These are phyloP conservation scores for Hysterangium stoloniferum DNA, from an alignment of 768 basidiomycete genomes.

Conservation along the genomic window DNA sequence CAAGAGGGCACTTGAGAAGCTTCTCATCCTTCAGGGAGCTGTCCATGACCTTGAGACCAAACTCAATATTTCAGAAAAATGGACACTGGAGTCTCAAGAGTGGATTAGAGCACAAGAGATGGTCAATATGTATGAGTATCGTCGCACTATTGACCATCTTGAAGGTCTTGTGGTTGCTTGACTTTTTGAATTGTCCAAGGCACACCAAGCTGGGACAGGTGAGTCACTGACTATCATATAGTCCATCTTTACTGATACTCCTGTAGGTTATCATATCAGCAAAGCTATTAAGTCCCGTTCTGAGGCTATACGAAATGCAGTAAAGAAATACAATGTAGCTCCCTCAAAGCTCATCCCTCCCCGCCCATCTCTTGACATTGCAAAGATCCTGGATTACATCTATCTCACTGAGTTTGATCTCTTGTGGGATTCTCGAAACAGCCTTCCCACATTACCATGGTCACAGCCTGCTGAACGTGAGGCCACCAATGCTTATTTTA, in stretches of 20 bases:
- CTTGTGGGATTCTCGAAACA: slow-evolving; percentile 19
- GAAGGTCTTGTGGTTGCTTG: slow-evolving; percentile 16
- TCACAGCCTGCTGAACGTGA: slow-evolving; percentile 17
- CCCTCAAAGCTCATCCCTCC: slow-evolving; percentile 20
- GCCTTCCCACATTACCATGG: slow-evolving; percentile 23
- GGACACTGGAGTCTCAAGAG: background rate
- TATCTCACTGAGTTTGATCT: slow-evolving; percentile 27
- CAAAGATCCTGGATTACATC: slow-evolving; percentile 19
- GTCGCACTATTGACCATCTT: slow-evolving; percentile 15
- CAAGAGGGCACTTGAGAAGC: background rate
- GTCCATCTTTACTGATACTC: background rate
- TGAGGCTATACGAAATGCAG: slow-evolving; percentile 21
- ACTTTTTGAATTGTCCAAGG: slow-evolving; percentile 17
- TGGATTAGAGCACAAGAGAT: background rate
- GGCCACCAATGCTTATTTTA: slow-evolving; percentile 18
- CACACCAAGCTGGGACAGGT: slow-evolving; percentile 17
- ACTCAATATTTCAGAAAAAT: background rate
- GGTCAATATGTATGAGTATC: slow-evolving; percentile 11
- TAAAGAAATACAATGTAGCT: slow-evolving; percentile 24
- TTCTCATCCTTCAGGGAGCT: background rate
- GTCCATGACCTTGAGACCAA: background rate
- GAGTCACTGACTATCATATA: background rate
- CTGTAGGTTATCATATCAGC: slow-evolving; percentile 16
- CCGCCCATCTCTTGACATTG: slow-evolving; percentile 20
- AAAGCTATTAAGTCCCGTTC: slow-evolving; percentile 23